phyloP scores from a whole-genome alignment of 2,329 filamentous ascomycete species.

The Penicillium nordicum region DNA sequence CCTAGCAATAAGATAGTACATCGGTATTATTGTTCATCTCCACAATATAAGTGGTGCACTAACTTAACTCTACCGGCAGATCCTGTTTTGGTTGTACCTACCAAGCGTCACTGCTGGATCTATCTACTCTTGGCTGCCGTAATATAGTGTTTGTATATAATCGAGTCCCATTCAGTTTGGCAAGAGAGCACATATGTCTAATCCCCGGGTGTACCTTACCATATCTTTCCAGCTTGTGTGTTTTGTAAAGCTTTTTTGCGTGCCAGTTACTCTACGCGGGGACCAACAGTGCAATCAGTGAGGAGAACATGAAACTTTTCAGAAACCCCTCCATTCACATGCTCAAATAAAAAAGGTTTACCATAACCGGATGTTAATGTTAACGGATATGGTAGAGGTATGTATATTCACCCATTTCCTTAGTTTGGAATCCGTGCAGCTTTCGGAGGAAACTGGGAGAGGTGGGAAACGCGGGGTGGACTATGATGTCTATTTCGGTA shows the following conservation, averaged over 20 bases:
- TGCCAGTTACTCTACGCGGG: not conserved
- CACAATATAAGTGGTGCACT: not conserved
- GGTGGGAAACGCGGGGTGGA: not conserved
- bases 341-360: not conserved
- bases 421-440: not conserved
- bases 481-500: not conserved
- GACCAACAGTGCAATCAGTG: not conserved
- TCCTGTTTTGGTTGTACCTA: not conserved
- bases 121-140: not conserved
- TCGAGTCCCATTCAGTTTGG: not conserved
- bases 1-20: not conserved
- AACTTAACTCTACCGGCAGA: not conserved
- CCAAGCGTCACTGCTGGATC: not conserved
- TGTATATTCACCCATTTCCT: not conserved
- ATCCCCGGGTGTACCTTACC: not conserved
- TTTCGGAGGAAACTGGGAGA: not conserved
- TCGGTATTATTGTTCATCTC: not conserved
- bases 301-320: not conserved
- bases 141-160: not conserved
- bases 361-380: not conserved
- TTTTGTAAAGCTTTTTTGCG: not conserved
- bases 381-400: not conserved
- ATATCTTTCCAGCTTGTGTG: not conserved
- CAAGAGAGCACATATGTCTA: not conserved
- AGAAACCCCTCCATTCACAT: not conserved